phyloP scores from a whole-genome alignment of 352 stramenopile species.

The Pythium coloratum region DNA sequence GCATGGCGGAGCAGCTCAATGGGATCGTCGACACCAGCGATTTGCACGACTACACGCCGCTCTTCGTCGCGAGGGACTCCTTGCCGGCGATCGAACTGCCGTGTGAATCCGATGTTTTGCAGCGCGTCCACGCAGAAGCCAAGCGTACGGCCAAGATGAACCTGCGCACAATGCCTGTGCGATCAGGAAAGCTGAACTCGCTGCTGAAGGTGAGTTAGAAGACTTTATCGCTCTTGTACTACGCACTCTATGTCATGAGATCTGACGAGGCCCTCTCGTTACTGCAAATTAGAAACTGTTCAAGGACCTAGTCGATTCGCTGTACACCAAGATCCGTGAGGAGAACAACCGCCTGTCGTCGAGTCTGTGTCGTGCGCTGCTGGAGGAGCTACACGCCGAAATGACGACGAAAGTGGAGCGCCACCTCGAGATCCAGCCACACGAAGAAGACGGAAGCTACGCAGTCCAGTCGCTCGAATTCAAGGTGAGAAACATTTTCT shows the following conservation, averaged over 20 bases:
- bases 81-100: constrained; percentile 53
- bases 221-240: no score
- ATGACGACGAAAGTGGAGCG: constrained; percentile 62
- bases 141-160: constrained; percentile 52
- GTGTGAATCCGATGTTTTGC: constrained; percentile 55
- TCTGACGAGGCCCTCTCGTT: neutral
- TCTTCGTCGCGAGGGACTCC: constrained; percentile 32
- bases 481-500: constrained; percentile 41
- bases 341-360: constrained; percentile 72
- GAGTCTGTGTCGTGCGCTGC: constrained; percentile 54
- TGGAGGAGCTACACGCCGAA: constrained; percentile 50
- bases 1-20: constrained; percentile 64
- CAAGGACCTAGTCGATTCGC: constrained; percentile 66
- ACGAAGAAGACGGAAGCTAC: constrained; percentile 59
- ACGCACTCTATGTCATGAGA: no score
- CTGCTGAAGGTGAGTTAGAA: constrained; percentile 49
- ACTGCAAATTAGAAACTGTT: constrained; percentile 64
- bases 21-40: constrained; percentile 76
- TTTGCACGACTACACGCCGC: constrained; percentile 51
- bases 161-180: constrained; percentile 67
- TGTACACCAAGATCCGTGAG: constrained; percentile 67
- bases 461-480: constrained; percentile 66
- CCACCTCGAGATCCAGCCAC: constrained; percentile 42
- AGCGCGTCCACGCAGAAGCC: constrained; percentile 44
- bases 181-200: constrained; percentile 57